Conservation (phyloP, 2,329 filamentous ascomycete species). For the Cercospora nicotianae region DNA sequence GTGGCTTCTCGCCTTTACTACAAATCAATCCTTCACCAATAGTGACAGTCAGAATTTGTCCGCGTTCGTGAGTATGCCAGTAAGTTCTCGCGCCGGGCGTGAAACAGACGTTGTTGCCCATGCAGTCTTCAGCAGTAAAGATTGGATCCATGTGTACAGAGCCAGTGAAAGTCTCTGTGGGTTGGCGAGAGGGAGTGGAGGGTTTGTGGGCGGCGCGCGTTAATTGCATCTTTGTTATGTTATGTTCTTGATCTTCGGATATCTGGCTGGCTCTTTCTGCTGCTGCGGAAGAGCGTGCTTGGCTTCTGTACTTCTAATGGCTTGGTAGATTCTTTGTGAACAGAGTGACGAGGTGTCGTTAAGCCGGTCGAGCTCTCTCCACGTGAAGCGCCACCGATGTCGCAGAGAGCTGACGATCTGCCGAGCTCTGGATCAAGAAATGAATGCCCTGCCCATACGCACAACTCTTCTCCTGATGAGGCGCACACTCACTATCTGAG, state of each 20-base stretch:
- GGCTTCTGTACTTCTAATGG: not conserved
- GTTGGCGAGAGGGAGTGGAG: slow-evolving; percentile 29
- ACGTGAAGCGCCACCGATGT: slow-evolving; percentile 13
- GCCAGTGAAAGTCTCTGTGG: slow-evolving; percentile 35
- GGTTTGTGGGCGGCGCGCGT: slow-evolving; percentile 34
- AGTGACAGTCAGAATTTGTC: slow-evolving; percentile 46
- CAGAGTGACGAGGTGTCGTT: not conserved
- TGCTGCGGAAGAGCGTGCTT: not conserved
- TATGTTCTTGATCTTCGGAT: not conserved
- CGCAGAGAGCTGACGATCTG: not conserved
- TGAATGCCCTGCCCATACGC: not conserved
- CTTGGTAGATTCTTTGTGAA: not conserved
- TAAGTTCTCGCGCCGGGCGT: slow-evolving; percentile 47
- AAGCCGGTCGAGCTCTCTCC: not conserved
- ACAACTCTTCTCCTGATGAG: not conserved
- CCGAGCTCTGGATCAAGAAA: not conserved
- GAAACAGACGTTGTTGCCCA: slow-evolving; percentile 45
- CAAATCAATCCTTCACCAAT: slow-evolving; percentile 47
- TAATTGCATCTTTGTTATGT: slow-evolving; percentile 29
- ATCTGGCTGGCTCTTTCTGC: not conserved
- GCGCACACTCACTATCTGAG: not conserved
- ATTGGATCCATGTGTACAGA: slow-evolving; percentile 36
- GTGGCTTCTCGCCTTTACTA: slow-evolving; percentile 43
- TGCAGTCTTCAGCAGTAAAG: slow-evolving; percentile 38
- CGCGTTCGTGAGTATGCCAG: slow-evolving; percentile 50